These are phyloP conservation scores for Neoboletus subvelutipes DNA, from an alignment of 768 basidiomycete species.

Conservation along the genomic window DNA sequence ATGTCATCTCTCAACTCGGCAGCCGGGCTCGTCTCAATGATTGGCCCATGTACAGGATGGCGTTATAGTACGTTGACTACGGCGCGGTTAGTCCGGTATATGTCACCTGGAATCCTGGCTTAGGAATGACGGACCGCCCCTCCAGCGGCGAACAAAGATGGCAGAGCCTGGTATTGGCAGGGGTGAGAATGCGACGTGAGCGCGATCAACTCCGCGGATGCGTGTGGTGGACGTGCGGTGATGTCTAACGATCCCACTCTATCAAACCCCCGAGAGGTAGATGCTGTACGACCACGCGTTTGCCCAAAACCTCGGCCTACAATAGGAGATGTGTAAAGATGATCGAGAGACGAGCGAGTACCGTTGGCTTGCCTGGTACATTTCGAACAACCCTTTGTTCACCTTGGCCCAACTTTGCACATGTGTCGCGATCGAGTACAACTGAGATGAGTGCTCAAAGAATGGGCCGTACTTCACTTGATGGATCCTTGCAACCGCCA, in stretches of 20 bases:
- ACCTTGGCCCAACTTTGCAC: conserved; percentile 92
- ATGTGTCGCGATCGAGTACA: conserved; percentile 83
- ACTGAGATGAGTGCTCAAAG: conserved; percentile 88
- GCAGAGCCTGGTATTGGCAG: conserved; percentile 7
- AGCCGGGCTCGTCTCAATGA: background rate
- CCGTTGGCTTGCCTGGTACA: conserved; percentile 73
- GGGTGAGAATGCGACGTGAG: conserved; percentile 15
- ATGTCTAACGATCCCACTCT: conserved; percentile 51
- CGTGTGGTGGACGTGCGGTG: conserved; percentile 1
- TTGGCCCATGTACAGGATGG: background rate
- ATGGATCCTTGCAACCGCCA: conserved; percentile 75
- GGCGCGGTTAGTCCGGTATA: background rate
- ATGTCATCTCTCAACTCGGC: background rate
- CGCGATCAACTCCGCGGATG: conserved; percentile 21
- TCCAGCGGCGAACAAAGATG: conserved; percentile 2
- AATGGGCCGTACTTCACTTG: conserved; percentile 86
- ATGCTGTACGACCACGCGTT: conserved; percentile 96
- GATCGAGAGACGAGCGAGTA: background rate
- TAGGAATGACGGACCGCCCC: conserved; percentile 9
- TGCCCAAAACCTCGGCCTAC: conserved; percentile 87
- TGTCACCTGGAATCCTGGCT: conserved; percentile 3
- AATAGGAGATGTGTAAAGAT: conserved; percentile 7
- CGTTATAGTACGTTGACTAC: background rate
- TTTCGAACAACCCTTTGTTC: conserved; percentile 87
- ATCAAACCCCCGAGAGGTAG: conserved; percentile 81